Percentiles rank a stretch among this genome's conserved stretches.
Evolutionary conservation across 2,329 filamentous ascomycete genomes (phyloP).

Genomic region (Bipolaris gigantea): DNA sequence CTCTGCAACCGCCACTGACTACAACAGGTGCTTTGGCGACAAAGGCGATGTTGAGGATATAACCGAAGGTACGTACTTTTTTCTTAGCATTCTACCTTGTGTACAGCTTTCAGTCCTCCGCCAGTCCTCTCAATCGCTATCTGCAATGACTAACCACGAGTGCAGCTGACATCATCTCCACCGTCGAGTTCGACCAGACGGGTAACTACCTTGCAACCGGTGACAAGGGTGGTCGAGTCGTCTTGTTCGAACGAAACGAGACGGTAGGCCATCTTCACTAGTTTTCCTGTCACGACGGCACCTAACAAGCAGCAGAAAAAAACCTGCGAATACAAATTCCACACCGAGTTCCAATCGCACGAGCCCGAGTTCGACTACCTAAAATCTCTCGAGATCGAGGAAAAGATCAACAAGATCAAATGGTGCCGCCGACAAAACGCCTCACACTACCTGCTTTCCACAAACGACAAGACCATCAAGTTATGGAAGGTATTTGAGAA

Average conservation of each 20-base stretch:
- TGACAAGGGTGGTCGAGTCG: constrained; percentile 83
- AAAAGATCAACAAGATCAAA: constrained; percentile 99
- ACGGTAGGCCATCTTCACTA: constrained; percentile 64
- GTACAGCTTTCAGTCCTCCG: not conserved
- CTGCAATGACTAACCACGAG: constrained; percentile 18
- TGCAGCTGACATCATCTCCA: constrained; percentile 85
- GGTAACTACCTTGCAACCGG: constrained; percentile 89
- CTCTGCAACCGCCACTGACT: constrained; percentile 25
- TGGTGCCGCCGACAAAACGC: constrained; percentile 98
- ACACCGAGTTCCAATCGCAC: constrained; percentile 99
- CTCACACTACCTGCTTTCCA: constrained; percentile 96
- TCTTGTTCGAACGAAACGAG: constrained; percentile 90
- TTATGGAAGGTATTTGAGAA: constrained; percentile 99
- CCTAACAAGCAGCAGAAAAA: constrained; percentile 72
- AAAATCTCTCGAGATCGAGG: constrained; percentile 98
- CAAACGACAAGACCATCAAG: constrained; percentile 99
- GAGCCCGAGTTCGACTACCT: constrained; percentile 99
- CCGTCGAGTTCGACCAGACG: constrained; percentile 87
- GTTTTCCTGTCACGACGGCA: not conserved
- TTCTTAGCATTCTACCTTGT: not conserved
- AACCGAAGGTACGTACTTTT: constrained; percentile 73
- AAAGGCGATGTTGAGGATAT: constrained; percentile 99
- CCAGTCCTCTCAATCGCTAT: constrained; percentile 6
- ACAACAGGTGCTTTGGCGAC: constrained; percentile 92
- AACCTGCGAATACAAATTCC: constrained; percentile 99